phyloP scores from a whole-genome alignment of 192 early-diverging fungal species.

The Kickxella alabastrina region DNA sequence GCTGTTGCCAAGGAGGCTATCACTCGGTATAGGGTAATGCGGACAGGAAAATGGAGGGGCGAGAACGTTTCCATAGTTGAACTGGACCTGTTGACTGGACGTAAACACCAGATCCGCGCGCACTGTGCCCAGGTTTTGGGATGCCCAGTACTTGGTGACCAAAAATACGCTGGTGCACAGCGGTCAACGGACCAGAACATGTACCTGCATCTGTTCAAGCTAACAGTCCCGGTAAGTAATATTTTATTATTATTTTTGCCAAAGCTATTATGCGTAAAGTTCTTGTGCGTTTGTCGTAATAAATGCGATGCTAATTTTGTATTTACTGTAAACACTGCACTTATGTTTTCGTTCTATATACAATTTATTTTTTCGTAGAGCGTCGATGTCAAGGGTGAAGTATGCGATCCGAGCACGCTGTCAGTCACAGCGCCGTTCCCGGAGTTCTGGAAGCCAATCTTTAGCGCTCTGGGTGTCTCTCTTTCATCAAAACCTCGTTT shows the following conservation, averaged over 20 bases:
- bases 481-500: not conserved
- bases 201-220: conserved; percentile 22
- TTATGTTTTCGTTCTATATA: too few species aligned
- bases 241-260: too few species aligned
- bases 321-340: too few species aligned
- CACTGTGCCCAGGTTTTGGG: conserved; percentile 31
- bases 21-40: conserved; percentile 8
- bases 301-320: too few species aligned
- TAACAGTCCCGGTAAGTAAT: conserved; percentile 13
- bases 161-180: conserved; percentile 6
- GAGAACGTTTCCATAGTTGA: conserved; percentile 8
- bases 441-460: conserved; percentile 19
- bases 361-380: conserved; percentile 4
- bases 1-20: conserved; percentile 5
- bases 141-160: conserved; percentile 31
- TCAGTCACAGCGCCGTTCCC: conserved; percentile 32
- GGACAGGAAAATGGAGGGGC: conserved; percentile 3
- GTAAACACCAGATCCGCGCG: conserved; percentile 43
- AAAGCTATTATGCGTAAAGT: too few species aligned
- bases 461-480: conserved; percentile 9
- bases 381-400: conserved; percentile 1
- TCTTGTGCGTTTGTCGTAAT: too few species aligned
- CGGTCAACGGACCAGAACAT: not conserved
- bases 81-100: conserved; percentile 25
- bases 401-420: not conserved